A percentile compares a stretch with the other conserved stretches of the same genome.
These are phyloP conservation scores for Pugionium cornutum DNA, from an alignment of 345 rosid species.

Conservation along the genomic window DNA sequence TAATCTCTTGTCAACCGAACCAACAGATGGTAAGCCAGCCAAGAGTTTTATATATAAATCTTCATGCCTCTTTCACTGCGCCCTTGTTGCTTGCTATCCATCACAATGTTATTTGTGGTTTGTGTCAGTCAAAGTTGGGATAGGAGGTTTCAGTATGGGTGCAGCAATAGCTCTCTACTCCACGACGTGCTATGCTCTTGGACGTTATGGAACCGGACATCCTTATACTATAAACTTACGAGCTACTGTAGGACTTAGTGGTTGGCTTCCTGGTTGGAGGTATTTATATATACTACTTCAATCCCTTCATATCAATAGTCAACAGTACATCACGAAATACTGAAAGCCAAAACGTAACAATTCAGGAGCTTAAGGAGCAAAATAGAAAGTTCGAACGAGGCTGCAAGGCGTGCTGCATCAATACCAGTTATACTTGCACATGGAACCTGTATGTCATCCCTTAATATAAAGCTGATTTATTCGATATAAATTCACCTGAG, in stretches of 20 bases:
- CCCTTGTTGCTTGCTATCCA: too few species aligned
- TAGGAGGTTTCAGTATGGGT: slow-evolving; percentile 89
- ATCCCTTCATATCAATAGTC: slow-evolving; percentile 20
- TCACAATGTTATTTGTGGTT: background rate
- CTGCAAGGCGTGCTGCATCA: slow-evolving; percentile 58
- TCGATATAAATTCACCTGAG: slow-evolving; percentile 4
- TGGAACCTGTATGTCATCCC: slow-evolving; percentile 50
- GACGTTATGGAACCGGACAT: slow-evolving; percentile 56
- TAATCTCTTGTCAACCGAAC: slow-evolving; percentile 71
- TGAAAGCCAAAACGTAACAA: slow-evolving; percentile 16
- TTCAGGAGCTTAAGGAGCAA: slow-evolving; percentile 58
- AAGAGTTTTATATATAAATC: slow-evolving; percentile 1
- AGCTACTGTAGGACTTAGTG: slow-evolving; percentile 64
- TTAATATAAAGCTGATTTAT: background rate
- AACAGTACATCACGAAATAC: background rate
- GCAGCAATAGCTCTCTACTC: slow-evolving; percentile 73
- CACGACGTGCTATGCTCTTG: slow-evolving; percentile 56
- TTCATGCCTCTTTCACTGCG: slow-evolving; percentile 1
- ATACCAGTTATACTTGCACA: slow-evolving; percentile 62
- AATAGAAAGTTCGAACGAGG: slow-evolving; percentile 55
- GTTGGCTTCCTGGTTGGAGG: slow-evolving; percentile 78
- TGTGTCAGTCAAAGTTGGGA: slow-evolving; percentile 54
- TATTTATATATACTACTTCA: slow-evolving; percentile 17
- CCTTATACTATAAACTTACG: slow-evolving; percentile 51
- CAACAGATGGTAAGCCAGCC: slow-evolving; percentile 56